These are phyloP conservation scores for Boletus patriciae DNA, from an alignment of 768 basidiomycete species.

Conservation along the genomic window DNA sequence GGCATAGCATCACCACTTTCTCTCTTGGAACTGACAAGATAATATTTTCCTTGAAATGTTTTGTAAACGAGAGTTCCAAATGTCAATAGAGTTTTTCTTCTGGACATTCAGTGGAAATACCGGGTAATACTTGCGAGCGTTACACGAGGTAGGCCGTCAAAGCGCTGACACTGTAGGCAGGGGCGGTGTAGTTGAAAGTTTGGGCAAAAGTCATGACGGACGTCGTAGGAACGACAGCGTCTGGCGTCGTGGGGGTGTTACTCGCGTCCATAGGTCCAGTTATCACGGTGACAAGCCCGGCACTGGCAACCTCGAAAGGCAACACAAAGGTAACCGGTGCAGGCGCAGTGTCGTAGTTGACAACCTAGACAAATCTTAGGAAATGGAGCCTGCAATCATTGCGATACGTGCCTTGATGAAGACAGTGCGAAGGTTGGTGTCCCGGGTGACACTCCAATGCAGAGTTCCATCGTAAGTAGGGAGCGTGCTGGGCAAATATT, in stretches of 20 bases:
- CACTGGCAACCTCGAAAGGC: slow-evolving; percentile 49
- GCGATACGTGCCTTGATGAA: slow-evolving; percentile 55
- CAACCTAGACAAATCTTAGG: slow-evolving; percentile 39
- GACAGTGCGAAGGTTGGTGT: slow-evolving; percentile 31
- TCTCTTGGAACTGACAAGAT: too few species aligned
- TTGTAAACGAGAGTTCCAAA: too few species aligned
- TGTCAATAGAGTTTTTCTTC: too few species aligned
- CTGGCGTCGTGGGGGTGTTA: slow-evolving; percentile 55
- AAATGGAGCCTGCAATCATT: background rate
- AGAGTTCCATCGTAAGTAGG: slow-evolving; percentile 48
- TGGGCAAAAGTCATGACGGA: slow-evolving; percentile 47
- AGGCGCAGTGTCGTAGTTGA: slow-evolving; percentile 47
- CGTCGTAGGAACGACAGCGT: slow-evolving; percentile 46
- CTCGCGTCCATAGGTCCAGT: slow-evolving; percentile 50
- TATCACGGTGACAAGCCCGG: slow-evolving; percentile 50
- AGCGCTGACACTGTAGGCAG: slow-evolving; percentile 45
- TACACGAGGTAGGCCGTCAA: slow-evolving; percentile 17
- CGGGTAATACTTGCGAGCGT: background rate
- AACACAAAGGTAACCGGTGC: slow-evolving; percentile 51
- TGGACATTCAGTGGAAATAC: too few species aligned
- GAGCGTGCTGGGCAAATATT: slow-evolving; percentile 63
- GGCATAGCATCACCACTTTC: too few species aligned
- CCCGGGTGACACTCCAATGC: slow-evolving; percentile 59
- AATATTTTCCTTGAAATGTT: too few species aligned
- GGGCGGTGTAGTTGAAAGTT: slow-evolving; percentile 55